A percentile compares a stretch with the other conserved stretches of the same genome.
These are phyloP conservation scores for Zancudomyces culisetae DNA, from an alignment of 371 early-diverging fungal genomes.

Conservation along the genomic window DNA sequence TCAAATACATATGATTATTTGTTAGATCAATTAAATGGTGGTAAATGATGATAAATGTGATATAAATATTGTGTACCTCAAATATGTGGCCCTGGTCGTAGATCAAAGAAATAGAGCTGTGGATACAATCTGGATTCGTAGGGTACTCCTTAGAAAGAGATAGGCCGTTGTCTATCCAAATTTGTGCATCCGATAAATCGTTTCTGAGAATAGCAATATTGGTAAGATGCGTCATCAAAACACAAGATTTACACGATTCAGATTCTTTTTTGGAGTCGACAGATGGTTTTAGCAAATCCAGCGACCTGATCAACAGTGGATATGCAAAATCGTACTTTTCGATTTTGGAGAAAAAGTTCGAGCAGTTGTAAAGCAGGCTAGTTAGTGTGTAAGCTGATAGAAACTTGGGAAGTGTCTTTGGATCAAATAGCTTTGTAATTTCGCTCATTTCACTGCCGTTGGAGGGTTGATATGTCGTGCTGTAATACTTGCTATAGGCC, in stretches of 20 bases:
- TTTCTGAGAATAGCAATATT: constrained; percentile 10
- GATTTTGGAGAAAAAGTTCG: constrained; percentile 15
- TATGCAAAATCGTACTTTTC: constrained; percentile 13
- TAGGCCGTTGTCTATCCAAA: constrained; percentile 14
- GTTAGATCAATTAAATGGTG: not conserved
- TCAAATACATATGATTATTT: not conserved
- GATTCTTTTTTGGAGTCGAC: constrained; percentile 11
- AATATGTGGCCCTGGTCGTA: constrained; percentile 18
- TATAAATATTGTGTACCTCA: constrained; percentile 3
- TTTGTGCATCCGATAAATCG: constrained; percentile 11
- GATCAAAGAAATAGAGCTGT: constrained; percentile 19
- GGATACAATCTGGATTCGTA: constrained; percentile 15
- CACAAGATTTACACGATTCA: constrained; percentile 14
- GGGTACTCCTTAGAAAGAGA: constrained; percentile 14
- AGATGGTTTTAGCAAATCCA: constrained; percentile 16
- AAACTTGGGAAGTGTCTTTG: constrained; percentile 14
- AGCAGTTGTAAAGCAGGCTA: constrained; percentile 23
- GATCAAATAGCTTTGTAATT: constrained; percentile 16
- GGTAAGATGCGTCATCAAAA: constrained; percentile 23
- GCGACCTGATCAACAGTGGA: constrained; percentile 21
- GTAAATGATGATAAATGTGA: not conserved
- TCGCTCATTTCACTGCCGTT: constrained; percentile 9
- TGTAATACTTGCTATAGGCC: constrained; percentile 17
- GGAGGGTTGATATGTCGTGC: constrained; percentile 14
- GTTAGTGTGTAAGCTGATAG: constrained; percentile 16